Percentiles rank a stretch among this genome's conserved stretches.
phyloP scores from a whole-genome alignment of 345 rosid species.

The Euphorbia lathyris region DNA sequence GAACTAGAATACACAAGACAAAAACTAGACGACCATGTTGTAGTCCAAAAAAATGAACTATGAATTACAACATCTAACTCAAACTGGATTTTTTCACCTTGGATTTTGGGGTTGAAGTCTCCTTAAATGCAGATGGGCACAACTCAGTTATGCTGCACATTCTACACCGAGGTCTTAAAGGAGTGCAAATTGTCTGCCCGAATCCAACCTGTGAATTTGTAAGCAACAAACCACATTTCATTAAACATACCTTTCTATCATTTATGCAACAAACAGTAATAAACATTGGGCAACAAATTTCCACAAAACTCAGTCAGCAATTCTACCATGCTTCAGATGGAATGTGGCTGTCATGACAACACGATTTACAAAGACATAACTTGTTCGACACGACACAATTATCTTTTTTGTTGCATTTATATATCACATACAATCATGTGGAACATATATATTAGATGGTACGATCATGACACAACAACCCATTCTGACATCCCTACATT shows the following conservation, averaged over 20 bases:
- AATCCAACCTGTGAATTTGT: constrained; percentile 64
- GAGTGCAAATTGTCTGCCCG: constrained; percentile 88
- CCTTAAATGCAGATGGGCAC: constrained; percentile 92
- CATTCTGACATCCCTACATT: too few species aligned
- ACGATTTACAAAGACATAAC: too few species aligned
- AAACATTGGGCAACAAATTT: too few species aligned
- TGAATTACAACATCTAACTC: constrained; percentile 29
- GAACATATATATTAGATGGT: too few species aligned
- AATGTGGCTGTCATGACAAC: too few species aligned
- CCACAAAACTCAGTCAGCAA: too few species aligned
- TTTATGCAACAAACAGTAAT: background rate
- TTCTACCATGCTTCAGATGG: too few species aligned
- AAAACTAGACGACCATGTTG: background rate
- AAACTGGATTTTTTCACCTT: constrained; percentile 40
- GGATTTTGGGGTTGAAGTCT: constrained; percentile 47
- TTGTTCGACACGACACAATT: too few species aligned
- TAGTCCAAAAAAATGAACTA: background rate
- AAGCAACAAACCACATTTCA: background rate
- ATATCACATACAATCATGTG: too few species aligned
- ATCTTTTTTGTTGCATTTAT: too few species aligned
- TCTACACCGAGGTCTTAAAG: constrained; percentile 71
- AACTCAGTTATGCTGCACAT: constrained; percentile 51
- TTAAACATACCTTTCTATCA: background rate
- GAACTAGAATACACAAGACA: background rate
- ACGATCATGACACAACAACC: too few species aligned